phyloP scores from a whole-genome alignment of 176 grass and related monocot species.

The Cenchrus purpureus region DNA sequence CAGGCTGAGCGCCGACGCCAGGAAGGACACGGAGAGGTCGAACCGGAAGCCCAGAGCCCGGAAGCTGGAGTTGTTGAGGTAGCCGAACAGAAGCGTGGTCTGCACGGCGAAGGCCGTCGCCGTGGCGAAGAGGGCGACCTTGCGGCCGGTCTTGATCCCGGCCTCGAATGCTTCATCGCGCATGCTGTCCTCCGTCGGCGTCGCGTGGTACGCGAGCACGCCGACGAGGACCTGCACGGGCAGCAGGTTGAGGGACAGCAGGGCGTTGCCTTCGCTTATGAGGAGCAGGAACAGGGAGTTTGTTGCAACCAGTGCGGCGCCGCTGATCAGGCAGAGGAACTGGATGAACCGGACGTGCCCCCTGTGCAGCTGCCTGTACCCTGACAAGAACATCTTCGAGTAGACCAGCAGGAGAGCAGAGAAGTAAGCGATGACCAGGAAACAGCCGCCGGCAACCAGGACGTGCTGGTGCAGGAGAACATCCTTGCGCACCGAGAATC shows the following conservation, averaged over 20 bases:
- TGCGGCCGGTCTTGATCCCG: slow-evolving; percentile 32
- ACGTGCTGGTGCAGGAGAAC: slow-evolving; percentile 21
- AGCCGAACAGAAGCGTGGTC: slow-evolving; percentile 32
- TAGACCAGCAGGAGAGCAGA: slow-evolving; percentile 40
- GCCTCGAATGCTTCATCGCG: slow-evolving; percentile 41
- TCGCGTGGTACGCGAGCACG: slow-evolving; percentile 37
- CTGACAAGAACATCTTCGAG: slow-evolving; percentile 44
- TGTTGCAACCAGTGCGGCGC: slow-evolving; percentile 24
- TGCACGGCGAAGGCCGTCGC: slow-evolving; percentile 39
- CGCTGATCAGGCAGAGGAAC: slow-evolving; percentile 36
- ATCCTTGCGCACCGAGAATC: slow-evolving; percentile 39
- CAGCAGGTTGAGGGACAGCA: slow-evolving; percentile 40
- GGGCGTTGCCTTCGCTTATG: slow-evolving; percentile 25
- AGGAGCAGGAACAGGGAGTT: slow-evolving; percentile 43
- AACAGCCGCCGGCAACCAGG: slow-evolving; percentile 29
- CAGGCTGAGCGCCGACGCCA: slow-evolving; percentile 46
- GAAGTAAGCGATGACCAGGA: slow-evolving; percentile 8
- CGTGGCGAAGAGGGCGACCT: slow-evolving; percentile 34
- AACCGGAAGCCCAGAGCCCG: slow-evolving; percentile 12
- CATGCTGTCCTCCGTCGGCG: slow-evolving; percentile 40
- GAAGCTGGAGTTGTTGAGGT: slow-evolving; percentile 30
- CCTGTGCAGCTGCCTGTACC: not conserved
- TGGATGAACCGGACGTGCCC: slow-evolving; percentile 34
- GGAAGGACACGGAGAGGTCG: slow-evolving; percentile 38
- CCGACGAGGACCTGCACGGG: slow-evolving; percentile 34